Evolutionary conservation across 1,284 basidiomycete genomes (phyloP).

Genomic region (Erythrobasidium hasegawianum): DNA sequence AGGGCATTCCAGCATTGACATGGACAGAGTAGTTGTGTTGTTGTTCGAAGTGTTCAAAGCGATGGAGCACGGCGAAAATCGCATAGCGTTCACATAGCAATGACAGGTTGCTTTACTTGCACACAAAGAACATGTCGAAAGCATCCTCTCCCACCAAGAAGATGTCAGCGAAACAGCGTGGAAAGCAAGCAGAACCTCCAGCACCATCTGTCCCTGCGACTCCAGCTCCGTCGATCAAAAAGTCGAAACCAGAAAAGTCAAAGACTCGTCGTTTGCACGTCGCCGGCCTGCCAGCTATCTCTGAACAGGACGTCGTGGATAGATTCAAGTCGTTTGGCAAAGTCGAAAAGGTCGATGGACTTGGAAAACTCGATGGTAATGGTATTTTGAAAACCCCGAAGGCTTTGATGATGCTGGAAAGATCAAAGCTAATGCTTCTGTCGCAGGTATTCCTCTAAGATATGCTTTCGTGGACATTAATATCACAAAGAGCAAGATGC

Average conservation of each 20-base stretch:
- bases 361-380: slow-evolving; percentile 30
- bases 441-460: slow-evolving; percentile 18
- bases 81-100: too few relatives aligned
- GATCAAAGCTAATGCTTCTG: not conserved
- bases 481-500: slow-evolving; percentile 32
- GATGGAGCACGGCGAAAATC: too few relatives aligned
- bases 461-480: slow-evolving; percentile 33
- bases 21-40: too few relatives aligned
- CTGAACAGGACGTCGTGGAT: slow-evolving; percentile 27
- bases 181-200: slow-evolving; percentile 10
- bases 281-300: slow-evolving; percentile 19
- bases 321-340: slow-evolving; percentile 28
- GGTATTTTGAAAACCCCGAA: slow-evolving; percentile 2
- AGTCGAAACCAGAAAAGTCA: slow-evolving; percentile 27
- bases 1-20: too few relatives aligned
- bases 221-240: not conserved
- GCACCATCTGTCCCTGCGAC: not conserved
- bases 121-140: slow-evolving; percentile 5
- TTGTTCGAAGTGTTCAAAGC: too few relatives aligned
- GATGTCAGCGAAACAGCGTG: slow-evolving; percentile 3
- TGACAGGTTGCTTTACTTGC: not conserved
- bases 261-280: slow-evolving; percentile 30
- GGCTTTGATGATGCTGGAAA: not conserved
- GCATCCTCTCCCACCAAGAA: not conserved
- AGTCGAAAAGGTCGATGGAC: slow-evolving; percentile 20